Percentiles rank a stretch among this genome's conserved stretches.
Evolutionary conservation across 2,329 filamentous ascomycete species (phyloP).

Genomic region (Curvularia verruculosa): DNA sequence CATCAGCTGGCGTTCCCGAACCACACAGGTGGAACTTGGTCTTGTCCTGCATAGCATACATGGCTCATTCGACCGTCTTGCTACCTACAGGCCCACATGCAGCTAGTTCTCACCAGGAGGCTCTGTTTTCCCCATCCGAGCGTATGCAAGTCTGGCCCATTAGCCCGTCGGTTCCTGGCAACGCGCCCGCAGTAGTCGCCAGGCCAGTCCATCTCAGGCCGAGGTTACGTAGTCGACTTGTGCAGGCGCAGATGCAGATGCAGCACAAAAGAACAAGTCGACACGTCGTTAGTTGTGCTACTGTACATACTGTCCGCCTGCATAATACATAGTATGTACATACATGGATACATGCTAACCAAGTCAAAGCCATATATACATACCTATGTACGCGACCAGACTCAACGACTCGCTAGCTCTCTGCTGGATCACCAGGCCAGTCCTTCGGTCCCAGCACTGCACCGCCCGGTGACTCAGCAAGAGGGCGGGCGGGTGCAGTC

Average conservation of each 20-base stretch:
- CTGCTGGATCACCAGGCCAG: slow-evolving; percentile 14
- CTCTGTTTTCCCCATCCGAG: slow-evolving; percentile 46
- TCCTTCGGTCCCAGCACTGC: slow-evolving; percentile 14
- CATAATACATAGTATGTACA: neutral
- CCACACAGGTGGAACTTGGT: slow-evolving; percentile 31
- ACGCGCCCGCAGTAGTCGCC: slow-evolving; percentile 19
- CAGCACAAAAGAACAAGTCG: slow-evolving; percentile 4
- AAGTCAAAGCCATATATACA: too few relatives aligned
- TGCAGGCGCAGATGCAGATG: slow-evolving; percentile 8
- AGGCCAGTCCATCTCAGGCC: slow-evolving; percentile 5
- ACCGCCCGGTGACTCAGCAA: slow-evolving; percentile 7
- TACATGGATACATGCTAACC: neutral
- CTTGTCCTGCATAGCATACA: slow-evolving; percentile 23
- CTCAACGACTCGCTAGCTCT: slow-evolving; percentile 21
- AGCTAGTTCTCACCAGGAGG: slow-evolving; percentile 30
- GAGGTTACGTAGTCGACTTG: neutral
- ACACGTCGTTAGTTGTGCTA: slow-evolving; percentile 7
- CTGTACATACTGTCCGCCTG: too few relatives aligned
- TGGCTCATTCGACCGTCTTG: neutral
- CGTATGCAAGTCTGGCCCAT: slow-evolving; percentile 24
- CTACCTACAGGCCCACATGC: slow-evolving; percentile 15
- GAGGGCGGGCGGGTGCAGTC: slow-evolving; percentile 1
- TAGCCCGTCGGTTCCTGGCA: slow-evolving; percentile 28
- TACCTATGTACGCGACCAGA: too few relatives aligned
- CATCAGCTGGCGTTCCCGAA: slow-evolving; percentile 43